Conservation (phyloP, 176 grass and related monocot species). For the Cenchrus fungigraminus region DNA sequence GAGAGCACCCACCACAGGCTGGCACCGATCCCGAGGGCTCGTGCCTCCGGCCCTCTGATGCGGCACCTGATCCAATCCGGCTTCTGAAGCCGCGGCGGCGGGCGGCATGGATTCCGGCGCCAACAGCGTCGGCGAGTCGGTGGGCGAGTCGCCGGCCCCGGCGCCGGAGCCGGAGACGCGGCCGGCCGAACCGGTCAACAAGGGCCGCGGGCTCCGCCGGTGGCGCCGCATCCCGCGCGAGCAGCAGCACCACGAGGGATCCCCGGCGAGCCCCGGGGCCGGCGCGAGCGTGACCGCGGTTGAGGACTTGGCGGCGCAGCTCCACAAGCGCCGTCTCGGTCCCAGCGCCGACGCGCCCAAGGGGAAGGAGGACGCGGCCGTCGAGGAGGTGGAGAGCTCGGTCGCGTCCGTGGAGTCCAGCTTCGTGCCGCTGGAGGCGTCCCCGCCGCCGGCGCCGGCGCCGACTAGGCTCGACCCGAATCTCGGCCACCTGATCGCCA, state of each 20-base stretch:
- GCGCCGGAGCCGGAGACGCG: not conserved
- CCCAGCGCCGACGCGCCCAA: slow-evolving; percentile 38
- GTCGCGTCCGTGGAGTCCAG: slow-evolving; percentile 75
- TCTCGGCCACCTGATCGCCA: slow-evolving; percentile 57
- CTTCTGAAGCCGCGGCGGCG: slow-evolving; percentile 1
- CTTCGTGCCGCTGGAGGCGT: slow-evolving; percentile 32
- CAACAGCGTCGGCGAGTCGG: slow-evolving; percentile 48
- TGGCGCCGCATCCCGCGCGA: slow-evolving; percentile 73
- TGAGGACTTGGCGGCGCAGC: slow-evolving; percentile 52
- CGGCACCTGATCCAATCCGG: slow-evolving; percentile 27
- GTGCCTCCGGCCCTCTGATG: slow-evolving; percentile 1
- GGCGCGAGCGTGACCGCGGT: not conserved
- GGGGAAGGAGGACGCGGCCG: slow-evolving; percentile 47
- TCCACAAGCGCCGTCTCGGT: slow-evolving; percentile 63
- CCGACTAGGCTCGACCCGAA: slow-evolving; percentile 49
- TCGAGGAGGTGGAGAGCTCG: slow-evolving; percentile 59
- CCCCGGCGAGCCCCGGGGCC: slow-evolving; percentile 37
- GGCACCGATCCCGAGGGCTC: slow-evolving; percentile 32
- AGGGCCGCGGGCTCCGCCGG: slow-evolving; percentile 61
- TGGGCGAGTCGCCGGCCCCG: slow-evolving; percentile 40
- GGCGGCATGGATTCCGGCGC: slow-evolving; percentile 53
- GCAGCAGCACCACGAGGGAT: slow-evolving; percentile 49
- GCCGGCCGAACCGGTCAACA: slow-evolving; percentile 13
- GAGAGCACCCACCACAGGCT: not conserved
- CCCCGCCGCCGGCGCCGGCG: slow-evolving; percentile 32